phyloP scores from a whole-genome alignment of 305 asterid genomes.

The Salvia sclarea region DNA sequence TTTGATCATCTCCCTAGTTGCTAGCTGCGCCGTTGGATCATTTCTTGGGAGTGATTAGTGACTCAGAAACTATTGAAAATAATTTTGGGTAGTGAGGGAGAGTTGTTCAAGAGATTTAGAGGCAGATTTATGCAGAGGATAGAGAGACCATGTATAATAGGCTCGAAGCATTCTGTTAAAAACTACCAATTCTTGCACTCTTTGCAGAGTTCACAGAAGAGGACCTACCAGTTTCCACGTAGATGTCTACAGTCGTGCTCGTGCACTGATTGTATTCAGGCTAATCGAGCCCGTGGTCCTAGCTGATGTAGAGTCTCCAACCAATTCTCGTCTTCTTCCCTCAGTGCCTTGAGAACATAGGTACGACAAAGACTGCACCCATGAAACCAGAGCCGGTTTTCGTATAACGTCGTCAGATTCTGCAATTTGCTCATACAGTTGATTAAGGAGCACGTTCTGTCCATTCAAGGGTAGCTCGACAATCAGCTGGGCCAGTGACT shows the following conservation, averaged over 20 bases:
- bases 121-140: too few relatives aligned
- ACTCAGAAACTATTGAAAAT: too few relatives aligned
- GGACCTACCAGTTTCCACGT: not conserved
- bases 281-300: conserved; percentile 31
- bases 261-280: conserved; percentile 48
- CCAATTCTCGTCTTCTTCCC: conserved; percentile 31
- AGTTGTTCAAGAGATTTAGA: too few relatives aligned
- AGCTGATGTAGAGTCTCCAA: conserved; percentile 35
- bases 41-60: too few relatives aligned
- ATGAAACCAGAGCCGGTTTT: conserved; percentile 80
- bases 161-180: too few relatives aligned
- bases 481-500: conserved; percentile 68
- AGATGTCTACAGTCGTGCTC: conserved; percentile 40
- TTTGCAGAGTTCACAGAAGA: not conserved
- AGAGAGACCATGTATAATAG: too few relatives aligned
- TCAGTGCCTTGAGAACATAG: conserved; percentile 55
- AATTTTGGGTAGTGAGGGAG: too few relatives aligned
- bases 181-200: too few relatives aligned
- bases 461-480: conserved; percentile 56
- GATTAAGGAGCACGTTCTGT: conserved; percentile 61
- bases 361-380: conserved; percentile 89
- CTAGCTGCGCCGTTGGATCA: too few relatives aligned
- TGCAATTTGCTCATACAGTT: conserved; percentile 77
- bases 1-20: too few relatives aligned
- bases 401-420: conserved; percentile 88